Evolutionary conservation across 2,329 filamentous ascomycete species (phyloP).

Genomic region (Colletotrichum limetticola): DNA sequence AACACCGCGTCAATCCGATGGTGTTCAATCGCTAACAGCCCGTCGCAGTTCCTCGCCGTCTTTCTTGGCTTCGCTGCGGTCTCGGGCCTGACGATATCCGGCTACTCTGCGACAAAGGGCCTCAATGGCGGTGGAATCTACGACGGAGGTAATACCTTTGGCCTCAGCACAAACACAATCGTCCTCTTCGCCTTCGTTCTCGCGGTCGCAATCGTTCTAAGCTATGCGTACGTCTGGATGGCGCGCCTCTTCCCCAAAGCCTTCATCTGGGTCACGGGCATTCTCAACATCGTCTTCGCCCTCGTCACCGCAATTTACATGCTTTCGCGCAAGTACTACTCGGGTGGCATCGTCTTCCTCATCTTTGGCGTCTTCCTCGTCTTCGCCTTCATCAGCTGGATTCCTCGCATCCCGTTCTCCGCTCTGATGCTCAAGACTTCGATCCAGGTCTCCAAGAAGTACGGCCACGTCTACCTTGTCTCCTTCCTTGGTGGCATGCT

Average conservation of each 20-base stretch:
- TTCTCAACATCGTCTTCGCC: slow-evolving; percentile 85
- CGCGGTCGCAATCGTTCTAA: slow-evolving; percentile 77
- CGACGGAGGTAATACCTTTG: slow-evolving; percentile 70
- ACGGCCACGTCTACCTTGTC: slow-evolving; percentile 88
- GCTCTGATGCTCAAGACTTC: slow-evolving; percentile 88
- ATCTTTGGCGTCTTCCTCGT: slow-evolving; percentile 84
- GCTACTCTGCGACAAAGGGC: slow-evolving; percentile 73
- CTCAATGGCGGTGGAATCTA: slow-evolving; percentile 81
- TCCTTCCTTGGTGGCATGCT: slow-evolving; percentile 84
- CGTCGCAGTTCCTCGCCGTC: slow-evolving; percentile 71
- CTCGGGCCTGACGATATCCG: slow-evolving; percentile 78
- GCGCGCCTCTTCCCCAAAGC: slow-evolving; percentile 85
- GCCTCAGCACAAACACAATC: slow-evolving; percentile 84
- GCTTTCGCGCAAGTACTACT: slow-evolving; percentile 79
- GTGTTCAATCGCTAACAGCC: not conserved
- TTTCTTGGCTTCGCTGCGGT: slow-evolving; percentile 81
- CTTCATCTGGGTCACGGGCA: slow-evolving; percentile 93
- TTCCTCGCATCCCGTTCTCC: slow-evolving; percentile 88
- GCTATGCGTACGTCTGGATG: slow-evolving; percentile 79
- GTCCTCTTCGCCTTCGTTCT: slow-evolving; percentile 86
- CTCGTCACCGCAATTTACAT: slow-evolving; percentile 91
- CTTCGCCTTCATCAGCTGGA: slow-evolving; percentile 90
- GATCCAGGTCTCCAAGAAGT: slow-evolving; percentile 85
- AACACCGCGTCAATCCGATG: slow-evolving; percentile 18
- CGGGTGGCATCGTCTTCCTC: slow-evolving; percentile 87